Conservation (phyloP, 257 asterid genomes). For the Galeopsis tetrahit region DNA sequence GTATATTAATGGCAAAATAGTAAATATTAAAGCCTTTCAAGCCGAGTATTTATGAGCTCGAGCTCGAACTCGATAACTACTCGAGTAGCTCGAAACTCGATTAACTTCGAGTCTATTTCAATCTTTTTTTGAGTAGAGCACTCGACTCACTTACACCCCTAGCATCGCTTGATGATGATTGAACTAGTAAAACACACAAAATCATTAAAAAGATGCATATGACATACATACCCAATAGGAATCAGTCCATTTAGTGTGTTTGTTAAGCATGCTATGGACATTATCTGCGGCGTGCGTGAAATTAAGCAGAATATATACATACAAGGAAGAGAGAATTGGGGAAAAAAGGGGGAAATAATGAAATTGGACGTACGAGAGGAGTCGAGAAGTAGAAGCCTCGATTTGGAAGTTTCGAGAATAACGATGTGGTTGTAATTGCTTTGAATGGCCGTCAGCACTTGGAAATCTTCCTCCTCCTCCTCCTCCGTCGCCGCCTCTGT, state of each 20-base stretch:
- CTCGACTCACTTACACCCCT: no score
- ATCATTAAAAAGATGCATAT: no score
- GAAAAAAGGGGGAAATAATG: neutral
- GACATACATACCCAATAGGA: slow-evolving; percentile 66
- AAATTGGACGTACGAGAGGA: slow-evolving; percentile 45
- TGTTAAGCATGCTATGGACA: slow-evolving; percentile 68
- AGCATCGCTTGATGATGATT: no score
- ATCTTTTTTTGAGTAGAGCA: no score
- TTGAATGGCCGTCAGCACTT: slow-evolving; percentile 49
- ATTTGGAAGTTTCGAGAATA: slow-evolving; percentile 60
- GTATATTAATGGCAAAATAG: no score
- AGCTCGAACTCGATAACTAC: no score
- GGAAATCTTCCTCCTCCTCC: slow-evolving; percentile 44
- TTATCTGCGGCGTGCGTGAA: slow-evolving; percentile 52
- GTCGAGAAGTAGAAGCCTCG: slow-evolving; percentile 73
- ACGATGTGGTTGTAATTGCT: slow-evolving; percentile 57
- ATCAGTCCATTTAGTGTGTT: slow-evolving; percentile 69
- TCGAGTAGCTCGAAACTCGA: no score
- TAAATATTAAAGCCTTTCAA: no score
- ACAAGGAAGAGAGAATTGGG: neutral
- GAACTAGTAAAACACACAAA: no score
- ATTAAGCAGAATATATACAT: neutral
- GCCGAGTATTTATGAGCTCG: no score
- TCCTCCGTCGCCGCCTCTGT: slow-evolving; percentile 34
- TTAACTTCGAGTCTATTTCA: no score